Percentiles rank a stretch among this genome's conserved stretches.
Evolutionary conservation across 129 eudicot species (phyloP).

Genomic region (Sambucus nigra): DNA sequence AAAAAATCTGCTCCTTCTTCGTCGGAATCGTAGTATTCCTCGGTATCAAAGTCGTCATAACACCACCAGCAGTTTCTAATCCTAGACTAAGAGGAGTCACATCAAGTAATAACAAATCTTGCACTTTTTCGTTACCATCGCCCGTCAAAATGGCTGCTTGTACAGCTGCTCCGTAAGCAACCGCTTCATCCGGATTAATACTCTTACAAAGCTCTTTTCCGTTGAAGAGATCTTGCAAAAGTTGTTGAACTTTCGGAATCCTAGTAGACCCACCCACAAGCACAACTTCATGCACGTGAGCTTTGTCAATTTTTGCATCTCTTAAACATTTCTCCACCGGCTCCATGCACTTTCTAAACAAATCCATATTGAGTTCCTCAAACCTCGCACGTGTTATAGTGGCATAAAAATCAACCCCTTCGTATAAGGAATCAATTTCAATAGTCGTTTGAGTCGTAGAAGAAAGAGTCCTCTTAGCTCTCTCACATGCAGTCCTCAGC

Average conservation of each 20-base stretch:
- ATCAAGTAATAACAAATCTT: conserved; percentile 58
- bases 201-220: conserved; percentile 77
- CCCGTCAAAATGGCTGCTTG: conserved; percentile 76
- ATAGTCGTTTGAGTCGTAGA: conserved; percentile 58
- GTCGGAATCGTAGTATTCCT: conserved; percentile 68
- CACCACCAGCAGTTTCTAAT: conserved; percentile 71
- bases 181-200: conserved; percentile 79
- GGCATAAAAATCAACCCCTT: conserved; percentile 61
- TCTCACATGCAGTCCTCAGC: conserved; percentile 63
- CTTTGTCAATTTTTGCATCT: conserved; percentile 61
- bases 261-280: conserved; percentile 70
- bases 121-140: conserved; percentile 64
- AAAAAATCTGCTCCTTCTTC: conserved; percentile 65
- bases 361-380: conserved; percentile 57
- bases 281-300: conserved; percentile 54
- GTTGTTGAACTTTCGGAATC: conserved; percentile 59
- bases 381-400: conserved; percentile 66
- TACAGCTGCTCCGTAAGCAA: conserved; percentile 76
- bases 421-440: conserved; percentile 56
- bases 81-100: conserved; percentile 68
- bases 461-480: conserved; percentile 54
- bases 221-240: conserved; percentile 55
- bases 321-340: conserved; percentile 68
- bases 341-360: conserved; percentile 67
- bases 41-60: conserved; percentile 60